Conservation (phyloP, 176 grass and related monocot species). For the Saccharum spontaneum region DNA sequence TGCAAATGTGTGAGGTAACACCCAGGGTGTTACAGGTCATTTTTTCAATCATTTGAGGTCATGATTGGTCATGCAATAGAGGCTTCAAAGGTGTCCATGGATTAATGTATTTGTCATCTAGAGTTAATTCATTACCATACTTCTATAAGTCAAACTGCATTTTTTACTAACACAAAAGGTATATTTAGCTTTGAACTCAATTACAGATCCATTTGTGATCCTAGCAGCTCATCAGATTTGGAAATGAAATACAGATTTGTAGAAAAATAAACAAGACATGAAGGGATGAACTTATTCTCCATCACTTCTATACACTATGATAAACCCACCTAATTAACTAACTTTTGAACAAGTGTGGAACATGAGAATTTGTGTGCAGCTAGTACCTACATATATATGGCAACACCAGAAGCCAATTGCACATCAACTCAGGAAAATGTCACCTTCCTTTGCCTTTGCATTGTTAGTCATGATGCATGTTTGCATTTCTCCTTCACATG, state of each 20-base stretch:
- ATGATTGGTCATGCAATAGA: neutral
- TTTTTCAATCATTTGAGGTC: neutral
- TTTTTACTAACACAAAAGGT: neutral
- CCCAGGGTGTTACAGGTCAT: too few species aligned
- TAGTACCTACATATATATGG: neutral
- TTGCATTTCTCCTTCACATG: too few species aligned
- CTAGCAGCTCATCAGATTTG: neutral
- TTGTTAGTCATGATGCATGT: too few species aligned
- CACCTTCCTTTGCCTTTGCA: too few species aligned
- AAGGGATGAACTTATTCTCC: slow-evolving; percentile 2
- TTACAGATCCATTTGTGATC: neutral
- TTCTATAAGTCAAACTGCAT: neutral
- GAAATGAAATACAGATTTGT: neutral
- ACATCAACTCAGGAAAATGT: too few species aligned
- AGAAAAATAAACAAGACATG: slow-evolving; percentile 22
- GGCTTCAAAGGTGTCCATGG: neutral
- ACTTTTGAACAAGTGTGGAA: slow-evolving; percentile 9
- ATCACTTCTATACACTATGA: slow-evolving; percentile 40
- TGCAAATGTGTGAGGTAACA: too few species aligned
- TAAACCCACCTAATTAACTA: slow-evolving; percentile 8
- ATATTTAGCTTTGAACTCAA: neutral
- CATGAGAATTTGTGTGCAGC: slow-evolving; percentile 3
- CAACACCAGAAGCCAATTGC: too few species aligned
- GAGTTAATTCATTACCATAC: neutral
- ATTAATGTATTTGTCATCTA: too few species aligned